These are phyloP conservation scores for Phaeosphaeriaceae sp. DNA, from an alignment of 2,329 filamentous ascomycete species.

Conservation along the genomic window DNA sequence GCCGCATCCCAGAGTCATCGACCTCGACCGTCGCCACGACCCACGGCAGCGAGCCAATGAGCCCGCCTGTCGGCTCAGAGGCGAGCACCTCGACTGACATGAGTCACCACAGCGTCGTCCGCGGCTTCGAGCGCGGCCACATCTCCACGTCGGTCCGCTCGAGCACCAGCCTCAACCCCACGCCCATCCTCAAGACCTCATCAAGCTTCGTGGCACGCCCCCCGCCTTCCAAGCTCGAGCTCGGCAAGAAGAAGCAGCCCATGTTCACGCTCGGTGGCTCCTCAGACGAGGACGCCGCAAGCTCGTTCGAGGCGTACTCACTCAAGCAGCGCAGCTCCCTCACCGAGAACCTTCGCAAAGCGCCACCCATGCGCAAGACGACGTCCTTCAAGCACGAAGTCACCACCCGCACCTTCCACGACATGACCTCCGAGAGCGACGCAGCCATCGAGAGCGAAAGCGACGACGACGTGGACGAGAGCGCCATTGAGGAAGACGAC, in stretches of 20 bases:
- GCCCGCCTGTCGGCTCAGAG: conserved; percentile 60
- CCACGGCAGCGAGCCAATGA: conserved; percentile 51
- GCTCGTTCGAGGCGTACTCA: conserved; percentile 69
- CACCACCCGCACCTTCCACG: conserved; percentile 69
- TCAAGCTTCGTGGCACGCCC: conserved; percentile 38
- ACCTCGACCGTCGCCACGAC: conserved; percentile 61
- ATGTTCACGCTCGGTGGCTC: conserved; percentile 80
- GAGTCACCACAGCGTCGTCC: conserved; percentile 74
- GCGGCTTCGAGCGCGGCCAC: conserved; percentile 83
- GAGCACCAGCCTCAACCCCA: conserved; percentile 64
- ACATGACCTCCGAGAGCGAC: conserved; percentile 62
- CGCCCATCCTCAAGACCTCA: conserved; percentile 66
- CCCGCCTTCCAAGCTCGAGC: conserved; percentile 42
- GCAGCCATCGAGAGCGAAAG: conserved; percentile 66
- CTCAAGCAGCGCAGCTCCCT: conserved; percentile 61
- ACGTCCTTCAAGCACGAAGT: conserved; percentile 83
- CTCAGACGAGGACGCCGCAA: conserved; percentile 84
- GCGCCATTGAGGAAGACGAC: conserved; percentile 68
- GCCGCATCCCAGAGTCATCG: conserved; percentile 65
- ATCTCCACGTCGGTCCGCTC: conserved; percentile 73
- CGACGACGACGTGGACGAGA: conserved; percentile 65
- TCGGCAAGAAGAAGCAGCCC: conserved; percentile 69
- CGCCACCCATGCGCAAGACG: conserved; percentile 69
- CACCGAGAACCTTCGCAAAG: conserved; percentile 60
- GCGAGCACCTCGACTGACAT: conserved; percentile 69